phyloP scores from a whole-genome alignment of 331 rosid species.

The Pyrus hybrid region DNA sequence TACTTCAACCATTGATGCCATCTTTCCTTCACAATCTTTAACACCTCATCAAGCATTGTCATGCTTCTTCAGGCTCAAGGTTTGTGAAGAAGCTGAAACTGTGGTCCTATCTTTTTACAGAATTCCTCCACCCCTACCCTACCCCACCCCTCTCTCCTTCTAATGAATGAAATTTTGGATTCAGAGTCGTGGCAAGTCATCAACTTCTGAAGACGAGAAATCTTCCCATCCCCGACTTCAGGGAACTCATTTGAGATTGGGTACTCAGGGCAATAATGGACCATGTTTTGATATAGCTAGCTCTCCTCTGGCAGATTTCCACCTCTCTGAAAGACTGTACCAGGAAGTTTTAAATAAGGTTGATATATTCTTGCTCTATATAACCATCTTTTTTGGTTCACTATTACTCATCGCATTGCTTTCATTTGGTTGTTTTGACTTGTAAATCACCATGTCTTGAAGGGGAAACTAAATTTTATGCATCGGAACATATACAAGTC shows the following conservation, averaged over 20 bases:
- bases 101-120: background rate
- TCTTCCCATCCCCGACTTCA: constrained; percentile 29
- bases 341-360: constrained; percentile 61
- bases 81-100: constrained; percentile 27
- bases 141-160: constrained; percentile 1
- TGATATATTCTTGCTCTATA: constrained; percentile 12
- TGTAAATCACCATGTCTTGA: background rate
- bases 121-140: background rate
- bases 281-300: constrained; percentile 42
- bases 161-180: constrained; percentile 25
- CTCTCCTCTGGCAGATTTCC: constrained; percentile 71
- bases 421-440: background rate
- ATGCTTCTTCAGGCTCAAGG: constrained; percentile 84
- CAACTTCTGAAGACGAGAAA: constrained; percentile 27
- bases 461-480: background rate
- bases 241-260: constrained; percentile 51
- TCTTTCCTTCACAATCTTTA: constrained; percentile 65
- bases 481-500: background rate
- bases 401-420: background rate
- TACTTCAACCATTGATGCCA: constrained; percentile 70
- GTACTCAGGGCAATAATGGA: constrained; percentile 38
- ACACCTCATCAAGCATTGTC: constrained; percentile 83
- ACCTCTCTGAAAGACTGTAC: constrained; percentile 62
- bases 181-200: constrained; percentile 44
- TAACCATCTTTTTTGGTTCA: background rate